Evolutionary conservation across 2,329 filamentous ascomycete genomes (phyloP), one percentile per base, ranked within the genome.

Genomic region (Amesomyces nigricolor): DNA sequence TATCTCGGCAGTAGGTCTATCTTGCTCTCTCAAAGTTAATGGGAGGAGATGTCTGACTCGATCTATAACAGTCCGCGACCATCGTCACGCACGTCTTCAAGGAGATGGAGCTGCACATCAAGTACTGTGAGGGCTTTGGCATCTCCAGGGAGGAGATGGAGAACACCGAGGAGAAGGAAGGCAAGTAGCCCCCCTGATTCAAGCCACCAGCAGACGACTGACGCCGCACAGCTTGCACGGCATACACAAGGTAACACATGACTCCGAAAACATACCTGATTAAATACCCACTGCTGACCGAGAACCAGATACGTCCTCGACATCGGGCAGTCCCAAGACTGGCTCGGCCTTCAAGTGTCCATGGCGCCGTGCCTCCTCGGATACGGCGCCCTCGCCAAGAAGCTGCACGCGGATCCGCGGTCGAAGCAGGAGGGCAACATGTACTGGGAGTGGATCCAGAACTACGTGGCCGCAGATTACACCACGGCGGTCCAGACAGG

Each of bases 401-500:
- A 89, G 64, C 76, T 96, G 3, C 78, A 84, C 63, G 75, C 75
- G 13, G 84, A 88, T 58, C 72, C 78, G 47, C 75, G 74, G n/a
- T 87, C 83, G 37, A 75, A 75, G 58, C 77, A 78, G 39, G 76
- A 86, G 11, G 82, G 76, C 0, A 95, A 92, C 68, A 77, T 73
- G 16, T 97, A 95, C 73, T 94, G 88, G 86, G 80, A 84, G 45
- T 97, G 92, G 92, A 89, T 97, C 62, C 78, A 91, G 67, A 95
- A 89, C 66, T 97, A 96, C 67, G 81, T 88, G 14, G 87, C 85
- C 2, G 85, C 89, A 0, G 88, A 94, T 67, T 96, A 95, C 62
- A 72, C 77, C 0, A 77, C 84, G 59, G 88, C 89, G 5, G 88
- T 95, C 52, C 76, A 75, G 60, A 77, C 82, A 3, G 89, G 89